Base-by-base conservation (phyloP, 768 basidiomycete species). In the Lentinula lateritia region DNA sequence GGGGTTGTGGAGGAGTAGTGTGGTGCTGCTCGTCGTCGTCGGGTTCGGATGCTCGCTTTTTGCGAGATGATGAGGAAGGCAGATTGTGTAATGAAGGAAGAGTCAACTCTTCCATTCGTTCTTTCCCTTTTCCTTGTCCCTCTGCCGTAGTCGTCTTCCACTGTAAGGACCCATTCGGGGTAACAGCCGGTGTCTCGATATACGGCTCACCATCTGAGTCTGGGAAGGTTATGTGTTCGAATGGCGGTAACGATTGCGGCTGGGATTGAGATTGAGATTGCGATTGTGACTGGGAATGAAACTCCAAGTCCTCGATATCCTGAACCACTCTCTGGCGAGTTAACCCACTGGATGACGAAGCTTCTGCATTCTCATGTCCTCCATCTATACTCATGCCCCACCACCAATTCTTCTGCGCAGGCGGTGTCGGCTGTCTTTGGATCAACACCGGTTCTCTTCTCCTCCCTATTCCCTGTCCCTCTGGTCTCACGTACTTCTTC, bases 101-200 rank as follows among this genome's bases (percentile, higher is more conserved):
- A 28, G 28, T 28, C 28, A 28, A 28, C 28, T 28, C 28, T 28
- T 28, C 28, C n/a, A n/a, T n/a, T n/a, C n/a, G n/a, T n/a, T n/a
- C n/a, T n/a, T n/a, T n/a, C n/a, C n/a, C n/a, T n/a, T n/a, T n/a
- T n/a, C n/a, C n/a, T n/a, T n/a, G n/a, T 23, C 3, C 3, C 28
- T 28, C 28, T 28, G 28, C 3, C 28, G 28, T 2, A 13, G 41
- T 59, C 6, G 32, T 10, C 20, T n/a, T 46, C 58, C 58, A 59
- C 6, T 48, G 58, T 1, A 59, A 23, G 8, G 58, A 59, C 39
- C 83, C 82, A 58, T 81, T 80, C 3, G 84, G 84, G 7, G 84
- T 83, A 36, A 80, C 74, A 35, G 80, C 59, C 10, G 87, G 85
- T 0, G 86, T 83, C 48, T 78, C 74, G 59, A 85, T 70, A 58